Evolutionary conservation across 2,329 filamentous ascomycete species (phyloP), one percentile per base, ranked within the genome.

Genomic region (Paecilomyces dactylethromorphus): DNA sequence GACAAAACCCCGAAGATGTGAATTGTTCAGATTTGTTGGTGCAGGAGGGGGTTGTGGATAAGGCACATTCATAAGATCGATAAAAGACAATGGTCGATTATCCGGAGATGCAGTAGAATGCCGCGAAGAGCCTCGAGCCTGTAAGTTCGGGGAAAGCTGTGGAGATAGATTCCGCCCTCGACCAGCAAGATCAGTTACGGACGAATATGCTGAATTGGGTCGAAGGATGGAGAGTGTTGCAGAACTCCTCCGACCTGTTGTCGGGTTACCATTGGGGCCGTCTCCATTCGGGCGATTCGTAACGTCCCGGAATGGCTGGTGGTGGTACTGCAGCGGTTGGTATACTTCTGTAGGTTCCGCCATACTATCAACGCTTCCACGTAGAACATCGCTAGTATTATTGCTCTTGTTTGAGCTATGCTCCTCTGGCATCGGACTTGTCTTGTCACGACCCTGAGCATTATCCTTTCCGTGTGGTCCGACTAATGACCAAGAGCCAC

Each of bases 1-100:
- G 24, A 99, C 87, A 15, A 85, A 87, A 58, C 83, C 86, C 60
- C 91, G 88, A 54, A 99, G 79, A 62, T 89, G 84, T 11, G 89
- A 86, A 70, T 97, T 97, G 74, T 95, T 90, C 60, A 96, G 81
- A 29, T 84, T 79, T 7, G 80, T 76, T 6, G 79, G 78, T 69
- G 78, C 90, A 68, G 76, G 91, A 73, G 76, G 85, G 59, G 90
- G 90, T 73, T 95, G 92, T 24, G 90, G 90, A 71, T 95, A 96
- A 0, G 90, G 90, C 2, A 85, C 77, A 62, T 84, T 87, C 31
- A 87, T 77, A 45, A 87, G 74, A 66, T 87, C 84, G 31, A 87
- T 75, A 65, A 86, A 86, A 6, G 85, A 87, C 7, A 80, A 69
- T 0, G 85, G 84, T 54, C 85, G 76, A 56, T 73, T 78, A 61